These are phyloP conservation scores for Aspergillus indologenus DNA, from an alignment of 495 filamentous ascomycete genomes.

Conservation along the genomic window DNA sequence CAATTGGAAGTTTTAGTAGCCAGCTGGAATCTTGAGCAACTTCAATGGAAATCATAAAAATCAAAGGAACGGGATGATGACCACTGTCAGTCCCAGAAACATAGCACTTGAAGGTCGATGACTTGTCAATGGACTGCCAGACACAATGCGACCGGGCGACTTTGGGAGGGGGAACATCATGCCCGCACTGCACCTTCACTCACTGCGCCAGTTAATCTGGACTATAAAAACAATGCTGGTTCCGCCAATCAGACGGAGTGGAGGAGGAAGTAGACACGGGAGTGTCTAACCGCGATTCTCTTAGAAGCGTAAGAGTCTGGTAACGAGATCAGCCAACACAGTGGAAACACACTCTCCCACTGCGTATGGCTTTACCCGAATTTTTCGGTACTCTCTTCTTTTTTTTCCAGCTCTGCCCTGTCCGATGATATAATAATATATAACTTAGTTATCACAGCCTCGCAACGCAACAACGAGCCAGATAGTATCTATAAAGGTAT, in stretches of 20 bases:
- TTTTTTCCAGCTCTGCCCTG: no score
- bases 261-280: background rate
- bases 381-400: background rate
- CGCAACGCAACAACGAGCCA: background rate
- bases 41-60: no score
- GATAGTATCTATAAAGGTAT: background rate
- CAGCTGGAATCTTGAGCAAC: no score
- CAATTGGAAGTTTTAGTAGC: no score
- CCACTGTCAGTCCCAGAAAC: background rate
- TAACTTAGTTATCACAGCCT: background rate
- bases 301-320: conserved; percentile 11
- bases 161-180: background rate
- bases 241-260: conserved; percentile 8
- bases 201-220: background rate
- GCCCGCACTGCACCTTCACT: background rate
- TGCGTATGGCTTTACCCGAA: background rate
- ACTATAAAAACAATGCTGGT: background rate
- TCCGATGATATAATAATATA: no score
- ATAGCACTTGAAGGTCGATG: background rate
- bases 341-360: background rate
- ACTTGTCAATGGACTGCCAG: background rate
- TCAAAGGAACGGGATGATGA: no score
- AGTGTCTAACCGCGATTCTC: conserved; percentile 3
- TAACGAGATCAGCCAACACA: conserved; percentile 2
- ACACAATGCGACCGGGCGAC: background rate